Percentiles rank a stretch among this genome's conserved stretches.
phyloP scores from a whole-genome alignment of 805 yeast genomes.

The Candida krabiensis region DNA sequence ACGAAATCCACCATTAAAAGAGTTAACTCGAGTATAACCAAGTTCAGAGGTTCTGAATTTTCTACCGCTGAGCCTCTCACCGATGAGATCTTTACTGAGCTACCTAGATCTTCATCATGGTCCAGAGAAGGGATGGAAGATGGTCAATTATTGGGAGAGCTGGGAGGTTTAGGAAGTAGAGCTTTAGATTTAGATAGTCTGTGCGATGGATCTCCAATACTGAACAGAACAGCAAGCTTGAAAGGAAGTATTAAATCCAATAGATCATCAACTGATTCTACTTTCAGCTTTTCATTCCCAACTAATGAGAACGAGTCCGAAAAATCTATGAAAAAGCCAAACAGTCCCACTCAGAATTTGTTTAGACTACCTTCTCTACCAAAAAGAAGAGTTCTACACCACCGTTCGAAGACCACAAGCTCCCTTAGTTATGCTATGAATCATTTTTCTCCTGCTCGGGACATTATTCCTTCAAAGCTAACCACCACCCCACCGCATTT shows the following conservation, averaged over 20 bases:
- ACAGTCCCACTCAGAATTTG: slow-evolving; percentile 4
- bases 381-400: slow-evolving; percentile 17
- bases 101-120: neutral
- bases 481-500: slow-evolving; percentile 13
- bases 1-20: slow-evolving; percentile 7
- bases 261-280: neutral
- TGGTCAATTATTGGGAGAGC: slow-evolving; percentile 16
- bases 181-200: slow-evolving; percentile 25
- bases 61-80: neutral
- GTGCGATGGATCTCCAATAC: slow-evolving; percentile 24
- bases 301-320: neutral
- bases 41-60: too few relatives aligned
- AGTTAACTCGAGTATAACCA: neutral
- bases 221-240: slow-evolving; percentile 13
- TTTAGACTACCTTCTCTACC: slow-evolving; percentile 24
- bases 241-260: slow-evolving; percentile 1
- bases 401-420: slow-evolving; percentile 28
- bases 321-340: neutral
- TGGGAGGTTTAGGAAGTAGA: slow-evolving; percentile 27
- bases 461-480: neutral
- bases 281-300: neutral
- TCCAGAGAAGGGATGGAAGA: slow-evolving; percentile 7
- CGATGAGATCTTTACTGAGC: neutral
- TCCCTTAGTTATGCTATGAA: slow-evolving; percentile 12
- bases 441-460: neutral